A percentile compares a stretch with the other conserved stretches of the same genome.
These are phyloP conservation scores for Podospora anserina DNA, from an alignment of 495 filamentous ascomycete species.

Conservation along the genomic window DNA sequence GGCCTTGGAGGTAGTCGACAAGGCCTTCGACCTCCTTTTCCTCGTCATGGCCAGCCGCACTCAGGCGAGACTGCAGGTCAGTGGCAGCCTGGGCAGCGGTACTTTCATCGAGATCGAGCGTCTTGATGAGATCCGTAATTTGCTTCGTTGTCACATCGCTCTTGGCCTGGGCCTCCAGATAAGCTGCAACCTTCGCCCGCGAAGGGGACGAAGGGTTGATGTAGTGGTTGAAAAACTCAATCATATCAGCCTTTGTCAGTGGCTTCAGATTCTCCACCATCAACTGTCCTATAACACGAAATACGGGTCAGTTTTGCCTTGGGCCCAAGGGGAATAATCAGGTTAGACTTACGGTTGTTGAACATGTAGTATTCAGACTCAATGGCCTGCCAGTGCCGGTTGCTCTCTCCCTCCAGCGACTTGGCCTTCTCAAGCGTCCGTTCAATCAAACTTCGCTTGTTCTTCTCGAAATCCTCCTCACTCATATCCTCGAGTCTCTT, in stretches of 20 bases:
- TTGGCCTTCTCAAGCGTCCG: constrained; percentile 90
- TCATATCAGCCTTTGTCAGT: constrained; percentile 73
- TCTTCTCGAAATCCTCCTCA: constrained; percentile 80
- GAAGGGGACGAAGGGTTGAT: constrained; percentile 68
- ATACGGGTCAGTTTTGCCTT: constrained; percentile 12
- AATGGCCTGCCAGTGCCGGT: constrained; percentile 80
- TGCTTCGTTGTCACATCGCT: constrained; percentile 48
- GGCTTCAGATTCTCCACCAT: constrained; percentile 72
- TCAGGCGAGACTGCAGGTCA: constrained; percentile 34
- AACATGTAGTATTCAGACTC: constrained; percentile 88
- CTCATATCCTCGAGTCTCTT: constrained; percentile 69
- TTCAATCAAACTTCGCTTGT: constrained; percentile 86
- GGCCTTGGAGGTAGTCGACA: constrained; percentile 34
- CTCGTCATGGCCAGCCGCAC: constrained; percentile 33
- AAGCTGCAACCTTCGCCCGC: constrained; percentile 77
- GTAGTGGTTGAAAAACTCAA: constrained; percentile 74
- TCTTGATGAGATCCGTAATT: constrained; percentile 51
- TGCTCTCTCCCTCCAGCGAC: constrained; percentile 81
- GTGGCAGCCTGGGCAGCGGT: constrained; percentile 28
- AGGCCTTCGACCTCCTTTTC: constrained; percentile 35
- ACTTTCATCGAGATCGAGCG: constrained; percentile 23
- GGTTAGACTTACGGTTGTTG: constrained; percentile 59
- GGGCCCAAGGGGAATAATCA: not conserved
- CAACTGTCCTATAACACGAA: constrained; percentile 53
- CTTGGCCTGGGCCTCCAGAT: constrained; percentile 71